Percentiles rank a stretch among this genome's conserved stretches.
Conservation (phyloP, 2,329 filamentous ascomycete genomes). For the Neonectria sp. region DNA sequence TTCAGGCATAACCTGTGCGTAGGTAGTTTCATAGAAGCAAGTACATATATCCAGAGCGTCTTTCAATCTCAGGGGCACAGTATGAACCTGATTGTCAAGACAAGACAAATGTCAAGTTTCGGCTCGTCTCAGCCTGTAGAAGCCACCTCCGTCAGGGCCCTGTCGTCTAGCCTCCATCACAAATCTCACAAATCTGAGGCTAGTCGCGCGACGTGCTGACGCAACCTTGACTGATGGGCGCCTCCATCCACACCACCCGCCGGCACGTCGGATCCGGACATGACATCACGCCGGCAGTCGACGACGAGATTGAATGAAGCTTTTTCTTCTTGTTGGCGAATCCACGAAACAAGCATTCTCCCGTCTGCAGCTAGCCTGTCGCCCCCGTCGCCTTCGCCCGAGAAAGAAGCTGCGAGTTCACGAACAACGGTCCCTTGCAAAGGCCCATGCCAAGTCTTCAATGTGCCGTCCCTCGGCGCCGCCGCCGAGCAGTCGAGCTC, state of each 20-base stretch:
- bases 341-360: background rate
- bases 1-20: background rate
- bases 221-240: slow-evolving; percentile 32
- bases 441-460: background rate
- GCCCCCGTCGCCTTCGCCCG: background rate
- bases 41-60: background rate
- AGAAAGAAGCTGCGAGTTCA: background rate
- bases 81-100: background rate
- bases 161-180: background rate
- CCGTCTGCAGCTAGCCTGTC: too few species aligned
- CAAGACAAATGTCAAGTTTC: background rate
- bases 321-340: background rate
- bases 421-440: background rate
- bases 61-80: background rate
- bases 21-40: background rate
- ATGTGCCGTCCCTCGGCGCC: slow-evolving; percentile 16
- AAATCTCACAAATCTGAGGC: background rate
- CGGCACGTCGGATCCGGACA: slow-evolving; percentile 23
- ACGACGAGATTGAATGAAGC: slow-evolving; percentile 10
- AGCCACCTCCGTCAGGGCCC: slow-evolving; percentile 3
- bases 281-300: slow-evolving; percentile 35
- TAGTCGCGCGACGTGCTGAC: slow-evolving; percentile 28
- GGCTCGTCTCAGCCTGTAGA: background rate
- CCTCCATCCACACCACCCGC: slow-evolving; percentile 20
- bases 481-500: slow-evolving; percentile 1